Evolutionary conservation across 2,329 filamentous ascomycete species (phyloP), one percentile per base, ranked within the genome.

Genomic region (Paraphaeosphaeria sporulosa): DNA sequence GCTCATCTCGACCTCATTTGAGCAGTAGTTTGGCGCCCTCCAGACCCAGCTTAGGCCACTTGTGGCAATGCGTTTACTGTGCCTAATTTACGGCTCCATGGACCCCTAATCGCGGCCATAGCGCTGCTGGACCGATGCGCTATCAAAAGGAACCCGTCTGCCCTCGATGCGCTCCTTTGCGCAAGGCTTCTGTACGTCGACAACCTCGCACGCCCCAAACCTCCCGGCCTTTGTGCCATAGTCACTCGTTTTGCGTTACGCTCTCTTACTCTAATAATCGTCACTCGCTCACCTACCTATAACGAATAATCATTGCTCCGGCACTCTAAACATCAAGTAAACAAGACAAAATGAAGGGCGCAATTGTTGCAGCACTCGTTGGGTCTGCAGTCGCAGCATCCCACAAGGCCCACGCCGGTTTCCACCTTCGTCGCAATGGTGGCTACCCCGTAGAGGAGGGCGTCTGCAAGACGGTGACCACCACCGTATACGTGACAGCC

Each of bases 261-360:
- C 32, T 51, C 50, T 46, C 36, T 21, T 49, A 64, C 59, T 55
- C 59, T 69, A 71, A 69, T 66, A 69, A 57, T 42, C 47, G 53
- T 53, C 53, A 48, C 51, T 59, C 50, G 36, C 30, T 61, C 53
- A 54, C 54, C 55, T 47, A 60, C 53, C 15, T 59, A 46, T 62
- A 59, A 57, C 58, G 42, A 62, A 74, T 62, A 64, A 89, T 89
- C 54, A 69, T 58, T 64, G 50, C 62, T 63, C 57, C 56, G 60
- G 67, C 68, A 68, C 70, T 66, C 61, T 60, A 51, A 46, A 55
- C 27, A 46, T 25, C 52, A 71, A 66, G 69, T 68, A 75, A 75
- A 70, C 71, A 77, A 69, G 46, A 76, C 82, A 90, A 75, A 44
- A 95, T 95, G 92, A 95, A 91, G 90, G 88, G 85, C 74, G 84